phyloP scores from a whole-genome alignment of 1,284 basidiomycete genomes.

The Pterulicium gracile region DNA sequence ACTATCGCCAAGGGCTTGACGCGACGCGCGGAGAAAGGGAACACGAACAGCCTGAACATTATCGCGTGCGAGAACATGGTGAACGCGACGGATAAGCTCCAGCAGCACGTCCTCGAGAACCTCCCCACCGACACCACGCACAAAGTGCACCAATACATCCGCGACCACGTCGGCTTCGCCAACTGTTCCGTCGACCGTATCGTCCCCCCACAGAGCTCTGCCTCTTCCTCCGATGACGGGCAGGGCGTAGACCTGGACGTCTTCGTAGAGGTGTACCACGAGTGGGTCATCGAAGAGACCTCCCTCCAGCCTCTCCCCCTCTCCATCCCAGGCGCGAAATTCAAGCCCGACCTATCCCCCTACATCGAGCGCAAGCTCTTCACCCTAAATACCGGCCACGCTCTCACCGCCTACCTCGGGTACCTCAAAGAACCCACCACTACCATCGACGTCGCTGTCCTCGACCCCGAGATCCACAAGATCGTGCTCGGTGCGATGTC shows the following conservation, averaged over 20 bases:
- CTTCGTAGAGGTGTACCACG: slow-evolving; percentile 29
- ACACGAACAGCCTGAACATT: slow-evolving; percentile 19
- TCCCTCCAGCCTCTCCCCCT: slow-evolving; percentile 19
- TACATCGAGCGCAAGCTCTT: slow-evolving; percentile 32
- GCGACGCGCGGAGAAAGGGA: slow-evolving; percentile 10
- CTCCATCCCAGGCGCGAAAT: slow-evolving; percentile 22
- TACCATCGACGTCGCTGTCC: slow-evolving; percentile 22
- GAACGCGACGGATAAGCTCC: slow-evolving; percentile 21
- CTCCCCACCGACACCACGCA: slow-evolving; percentile 17
- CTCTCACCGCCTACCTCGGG: slow-evolving; percentile 27
- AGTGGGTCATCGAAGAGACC: slow-evolving; percentile 26
- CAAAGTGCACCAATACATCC: too few relatives aligned
- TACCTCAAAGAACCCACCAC: slow-evolving; percentile 17
- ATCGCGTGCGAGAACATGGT: slow-evolving; percentile 32
- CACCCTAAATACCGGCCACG: slow-evolving; percentile 30
- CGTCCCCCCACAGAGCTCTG: slow-evolving; percentile 6
- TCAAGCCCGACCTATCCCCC: slow-evolving; percentile 21
- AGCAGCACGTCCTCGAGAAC: slow-evolving; percentile 18
- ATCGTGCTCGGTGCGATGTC: slow-evolving; percentile 13
- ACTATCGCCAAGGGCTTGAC: slow-evolving; percentile 16
- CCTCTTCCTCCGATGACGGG: too few relatives aligned
- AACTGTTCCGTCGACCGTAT: slow-evolving; percentile 32
- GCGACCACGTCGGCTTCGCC: slow-evolving; percentile 26
- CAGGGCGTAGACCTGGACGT: slow-evolving; percentile 25
- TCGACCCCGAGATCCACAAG: slow-evolving; percentile 11